phyloP scores from a whole-genome alignment of 495 filamentous ascomycete genomes.

The Sphaerosporella brunnea region DNA sequence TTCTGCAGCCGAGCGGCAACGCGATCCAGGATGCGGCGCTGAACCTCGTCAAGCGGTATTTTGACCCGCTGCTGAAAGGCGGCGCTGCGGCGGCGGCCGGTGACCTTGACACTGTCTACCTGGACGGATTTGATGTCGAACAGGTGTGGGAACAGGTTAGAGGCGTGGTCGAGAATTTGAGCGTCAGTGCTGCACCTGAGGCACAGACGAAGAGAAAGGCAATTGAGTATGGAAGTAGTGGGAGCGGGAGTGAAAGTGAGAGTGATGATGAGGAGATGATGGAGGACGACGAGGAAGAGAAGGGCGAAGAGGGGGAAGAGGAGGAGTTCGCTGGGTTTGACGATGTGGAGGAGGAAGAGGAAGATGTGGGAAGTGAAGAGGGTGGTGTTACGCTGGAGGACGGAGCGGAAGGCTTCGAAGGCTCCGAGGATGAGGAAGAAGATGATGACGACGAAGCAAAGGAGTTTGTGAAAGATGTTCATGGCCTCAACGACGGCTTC shows the following conservation, averaged over 20 bases:
- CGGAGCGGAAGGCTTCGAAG: constrained; percentile 31
- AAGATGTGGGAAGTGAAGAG: constrained; percentile 27
- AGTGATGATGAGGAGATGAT: constrained; percentile 14
- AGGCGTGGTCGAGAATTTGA: constrained; percentile 44
- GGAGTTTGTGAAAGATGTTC: constrained; percentile 36
- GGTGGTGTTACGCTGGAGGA: constrained; percentile 23
- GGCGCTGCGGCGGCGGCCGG: constrained; percentile 4
- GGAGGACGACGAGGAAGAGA: constrained; percentile 32
- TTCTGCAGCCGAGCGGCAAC: constrained; percentile 12
- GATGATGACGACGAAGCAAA: constrained; percentile 23
- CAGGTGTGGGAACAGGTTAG: constrained; percentile 92
- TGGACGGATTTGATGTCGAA: constrained; percentile 68
- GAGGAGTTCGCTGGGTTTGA: constrained; percentile 9
- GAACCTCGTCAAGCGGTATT: constrained; percentile 22
- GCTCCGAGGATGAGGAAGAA: constrained; percentile 27
- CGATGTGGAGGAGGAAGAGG: constrained; percentile 17
- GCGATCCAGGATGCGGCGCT: constrained; percentile 22
- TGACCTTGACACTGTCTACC: constrained; percentile 44
- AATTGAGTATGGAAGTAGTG: constrained; percentile 9
- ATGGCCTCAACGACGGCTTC: constrained; percentile 82
- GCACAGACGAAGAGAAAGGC: constrained; percentile 14
- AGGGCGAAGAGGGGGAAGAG: constrained; percentile 31
- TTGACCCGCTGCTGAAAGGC: constrained; percentile 22
- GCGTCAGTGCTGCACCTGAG: constrained; percentile 23
- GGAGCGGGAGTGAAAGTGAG: constrained; percentile 20